Base-by-base conservation (phyloP, 495 filamentous ascomycete species). In the Hypoxylon cercidicola region DNA sequence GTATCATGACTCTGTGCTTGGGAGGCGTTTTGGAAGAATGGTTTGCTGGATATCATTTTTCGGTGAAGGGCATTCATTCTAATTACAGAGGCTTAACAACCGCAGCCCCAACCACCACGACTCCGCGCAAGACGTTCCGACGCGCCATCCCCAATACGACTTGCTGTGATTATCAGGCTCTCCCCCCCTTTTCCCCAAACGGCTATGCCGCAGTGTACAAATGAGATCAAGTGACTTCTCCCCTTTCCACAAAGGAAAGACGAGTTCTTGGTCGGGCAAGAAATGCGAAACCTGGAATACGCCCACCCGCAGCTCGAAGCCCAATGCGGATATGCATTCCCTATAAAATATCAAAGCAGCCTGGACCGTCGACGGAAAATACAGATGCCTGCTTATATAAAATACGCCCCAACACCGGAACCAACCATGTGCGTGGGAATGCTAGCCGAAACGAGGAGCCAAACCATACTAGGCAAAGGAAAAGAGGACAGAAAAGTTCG, bases 401-500 rank as follows among this genome's bases (percentile, higher is more conserved):
- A 55, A 64, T 74, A 68, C 71, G 69, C 73, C 73, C 45, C 25
- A 75, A 75, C 73, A 71, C 73, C 73, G 55, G 59, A 51, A 67
- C 73, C 62, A 66, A 67, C 66, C 74, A 68, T 70, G 72, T 70
- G 66, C 66, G 74, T 71, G 71, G 65, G 64, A 72, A 80, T 79
- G 75, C 72, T 55, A 23, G 54, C 60, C 55, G 51, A 55, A 53
- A 37, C 20, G 60, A 47, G 51, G 32, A 64, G 46, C 37, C 44
- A 46, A 59, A 45, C 59, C 44, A 49, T 58, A 64, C 10, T 47
- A 43, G 48, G 54, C 49, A 62, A 18, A 34, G 32, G 20, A 52
- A 68, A 55, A 39, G 48, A 45, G 50, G 41, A 55, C 46, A 44
- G 39, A 35, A 10, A 8, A 32, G 30, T 20, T 55, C 39, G 35